phyloP scores from a whole-genome alignment of 768 basidiomycete species.

The Agrocybe praecox region DNA sequence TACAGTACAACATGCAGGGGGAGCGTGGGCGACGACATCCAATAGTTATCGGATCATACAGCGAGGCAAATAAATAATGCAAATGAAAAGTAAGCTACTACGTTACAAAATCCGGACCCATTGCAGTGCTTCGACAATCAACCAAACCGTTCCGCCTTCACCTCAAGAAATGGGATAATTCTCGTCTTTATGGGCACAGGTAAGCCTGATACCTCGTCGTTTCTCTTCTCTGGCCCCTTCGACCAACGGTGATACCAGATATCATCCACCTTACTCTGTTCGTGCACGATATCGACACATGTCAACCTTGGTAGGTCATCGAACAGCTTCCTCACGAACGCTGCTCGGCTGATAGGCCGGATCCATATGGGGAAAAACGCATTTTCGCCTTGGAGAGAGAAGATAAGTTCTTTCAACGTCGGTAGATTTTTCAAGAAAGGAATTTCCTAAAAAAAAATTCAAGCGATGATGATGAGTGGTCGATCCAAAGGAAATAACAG shows the following conservation, averaged over 20 bases:
- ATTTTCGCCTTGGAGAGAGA: conserved; percentile 11
- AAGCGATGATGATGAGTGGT: background rate
- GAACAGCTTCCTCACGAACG: conserved; percentile 11
- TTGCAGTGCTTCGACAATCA: background rate
- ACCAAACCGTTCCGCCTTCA: background rate
- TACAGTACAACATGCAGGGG: too few species aligned
- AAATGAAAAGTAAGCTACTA: too few species aligned
- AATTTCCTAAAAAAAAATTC: conserved; percentile 3
- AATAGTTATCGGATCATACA: too few species aligned
- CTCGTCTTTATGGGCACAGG: background rate
- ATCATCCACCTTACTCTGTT: conserved; percentile 6
- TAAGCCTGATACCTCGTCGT: background rate
- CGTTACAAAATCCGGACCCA: too few species aligned
- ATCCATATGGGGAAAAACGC: conserved; percentile 5
- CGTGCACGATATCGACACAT: conserved; percentile 10
- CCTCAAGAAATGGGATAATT: background rate
- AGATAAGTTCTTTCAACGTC: conserved; percentile 10
- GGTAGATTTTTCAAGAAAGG: conserved; percentile 4
- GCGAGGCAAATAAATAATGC: too few species aligned
- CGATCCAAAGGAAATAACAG: too few species aligned
- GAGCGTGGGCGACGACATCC: too few species aligned
- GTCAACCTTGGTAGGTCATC: background rate
- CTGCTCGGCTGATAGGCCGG: conserved; percentile 1
- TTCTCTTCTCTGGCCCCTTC: background rate
- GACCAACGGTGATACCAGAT: conserved; percentile 18